These are phyloP conservation scores for Fusarium neocosmosporiellum DNA, from an alignment of 2,329 filamentous ascomycete species.

Conservation along the genomic window DNA sequence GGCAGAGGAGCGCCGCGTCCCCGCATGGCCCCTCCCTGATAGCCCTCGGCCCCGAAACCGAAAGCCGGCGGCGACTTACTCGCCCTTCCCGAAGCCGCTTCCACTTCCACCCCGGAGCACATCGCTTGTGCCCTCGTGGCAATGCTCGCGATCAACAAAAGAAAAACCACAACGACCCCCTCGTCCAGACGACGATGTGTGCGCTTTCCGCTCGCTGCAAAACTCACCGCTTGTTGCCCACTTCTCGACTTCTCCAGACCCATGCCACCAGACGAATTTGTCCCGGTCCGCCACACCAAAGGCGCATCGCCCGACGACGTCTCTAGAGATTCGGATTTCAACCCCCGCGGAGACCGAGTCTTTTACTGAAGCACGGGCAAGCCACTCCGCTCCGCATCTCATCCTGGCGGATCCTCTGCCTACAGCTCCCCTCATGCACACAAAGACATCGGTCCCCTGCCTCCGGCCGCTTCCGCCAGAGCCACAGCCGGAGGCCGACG, in stretches of 20 bases:
- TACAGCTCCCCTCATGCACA: conserved; percentile 31
- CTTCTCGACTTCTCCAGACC: conserved; percentile 31
- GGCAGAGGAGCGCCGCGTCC: conserved; percentile 41
- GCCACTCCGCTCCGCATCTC: conserved; percentile 39
- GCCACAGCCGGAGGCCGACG: conserved; percentile 32
- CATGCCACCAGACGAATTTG: conserved; percentile 12
- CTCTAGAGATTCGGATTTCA: conserved; percentile 23
- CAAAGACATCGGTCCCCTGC: conserved; percentile 44
- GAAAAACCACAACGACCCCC: conserved; percentile 45
- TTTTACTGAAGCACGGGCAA: conserved; percentile 36
- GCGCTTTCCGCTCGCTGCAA: conserved; percentile 24
- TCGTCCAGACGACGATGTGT: conserved; percentile 43
- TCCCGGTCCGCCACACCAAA: conserved; percentile 32
- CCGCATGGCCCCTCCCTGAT: conserved; percentile 44
- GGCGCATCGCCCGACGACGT: conserved; percentile 18
- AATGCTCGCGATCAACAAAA: conserved; percentile 36
- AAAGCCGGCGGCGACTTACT: conserved; percentile 50
- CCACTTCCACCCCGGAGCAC: conserved; percentile 49
- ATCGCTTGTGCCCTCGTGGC: conserved; percentile 43
- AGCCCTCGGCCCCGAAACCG: conserved; percentile 27
- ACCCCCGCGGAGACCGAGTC: conserved; percentile 18
- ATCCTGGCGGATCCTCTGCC: conserved; percentile 28
- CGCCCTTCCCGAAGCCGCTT: conserved; percentile 55
- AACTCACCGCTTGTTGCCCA: conserved; percentile 22
- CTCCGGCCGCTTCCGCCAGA: conserved; percentile 40